A percentile compares a stretch with the other conserved stretches of the same genome.
Evolutionary conservation across 257 asterid species (phyloP).

Genomic region (Schizonepeta tenuifolia): DNA sequence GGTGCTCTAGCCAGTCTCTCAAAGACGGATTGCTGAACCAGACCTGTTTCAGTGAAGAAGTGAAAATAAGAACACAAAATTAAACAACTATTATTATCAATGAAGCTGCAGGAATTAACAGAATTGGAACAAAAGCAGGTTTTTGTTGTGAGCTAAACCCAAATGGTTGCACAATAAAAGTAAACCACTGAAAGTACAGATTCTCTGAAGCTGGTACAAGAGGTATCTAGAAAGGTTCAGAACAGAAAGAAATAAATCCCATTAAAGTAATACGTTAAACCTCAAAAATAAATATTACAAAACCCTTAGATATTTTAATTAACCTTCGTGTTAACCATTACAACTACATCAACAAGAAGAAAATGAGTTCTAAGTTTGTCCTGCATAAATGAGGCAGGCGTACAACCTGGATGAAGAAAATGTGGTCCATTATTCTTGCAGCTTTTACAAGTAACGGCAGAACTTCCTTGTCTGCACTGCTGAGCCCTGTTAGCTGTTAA

Average conservation of each 20-base stretch:
- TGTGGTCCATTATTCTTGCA: constrained; percentile 77
- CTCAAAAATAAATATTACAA: constrained; percentile 3
- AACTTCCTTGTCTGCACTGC: constrained; percentile 73
- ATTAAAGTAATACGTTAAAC: background rate
- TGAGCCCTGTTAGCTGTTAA: constrained; percentile 72
- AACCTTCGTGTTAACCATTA: background rate
- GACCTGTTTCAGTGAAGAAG: constrained; percentile 54
- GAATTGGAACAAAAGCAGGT: constrained; percentile 18
- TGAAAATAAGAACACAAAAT: constrained; percentile 17
- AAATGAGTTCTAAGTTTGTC: constrained; percentile 9
- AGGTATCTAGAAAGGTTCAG: background rate
- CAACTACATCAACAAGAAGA: constrained; percentile 15
- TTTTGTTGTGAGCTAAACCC: background rate
- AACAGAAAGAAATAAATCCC: background rate
- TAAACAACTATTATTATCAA: constrained; percentile 5
- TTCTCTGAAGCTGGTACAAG: background rate
- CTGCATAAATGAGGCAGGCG: constrained; percentile 3
- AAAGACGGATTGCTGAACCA: constrained; percentile 90
- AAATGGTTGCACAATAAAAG: background rate
- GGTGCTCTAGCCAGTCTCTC: constrained; percentile 83
- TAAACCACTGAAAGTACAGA: background rate
- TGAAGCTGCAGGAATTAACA: constrained; percentile 6
- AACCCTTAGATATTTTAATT: background rate
- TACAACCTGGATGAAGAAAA: constrained; percentile 79
- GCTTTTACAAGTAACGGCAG: constrained; percentile 67